Conservation (phyloP, 805 yeast genomes). For the Hanseniaspora mollemarum region DNA sequence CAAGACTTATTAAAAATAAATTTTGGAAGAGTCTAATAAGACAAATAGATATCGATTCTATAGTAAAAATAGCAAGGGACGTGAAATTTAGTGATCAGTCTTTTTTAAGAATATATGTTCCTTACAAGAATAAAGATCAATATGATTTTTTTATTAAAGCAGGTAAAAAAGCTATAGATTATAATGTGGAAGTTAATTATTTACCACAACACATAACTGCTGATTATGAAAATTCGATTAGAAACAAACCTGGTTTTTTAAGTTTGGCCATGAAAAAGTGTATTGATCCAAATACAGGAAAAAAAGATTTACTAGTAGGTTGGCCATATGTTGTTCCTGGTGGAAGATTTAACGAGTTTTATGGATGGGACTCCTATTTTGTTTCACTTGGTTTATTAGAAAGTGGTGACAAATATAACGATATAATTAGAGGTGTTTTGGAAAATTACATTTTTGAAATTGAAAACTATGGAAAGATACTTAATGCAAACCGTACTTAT, state of each 20-base stretch:
- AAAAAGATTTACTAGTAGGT: conserved; percentile 40
- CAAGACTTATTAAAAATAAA: conserved; percentile 57
- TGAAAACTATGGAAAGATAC: conserved; percentile 76
- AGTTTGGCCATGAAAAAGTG: conserved; percentile 59
- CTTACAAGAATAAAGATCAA: conserved; percentile 57
- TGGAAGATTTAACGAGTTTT: conserved; percentile 89
- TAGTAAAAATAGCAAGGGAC: conserved; percentile 63
- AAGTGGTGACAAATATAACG: conserved; percentile 41
- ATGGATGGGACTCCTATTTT: conserved; percentile 98
- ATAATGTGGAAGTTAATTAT: conserved; percentile 59
- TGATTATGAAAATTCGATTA: conserved; percentile 62
- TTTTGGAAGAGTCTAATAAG: conserved; percentile 79
- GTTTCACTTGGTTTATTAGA: conserved; percentile 70
- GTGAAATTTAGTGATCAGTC: conserved; percentile 57
- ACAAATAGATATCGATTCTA: conserved; percentile 47
- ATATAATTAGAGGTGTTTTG: conserved; percentile 78
- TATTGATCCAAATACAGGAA: conserved; percentile 42
- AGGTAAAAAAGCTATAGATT: conserved; percentile 43
- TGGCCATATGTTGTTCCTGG: conserved; percentile 93
- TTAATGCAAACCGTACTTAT: conserved; percentile 88
- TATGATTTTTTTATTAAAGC: conserved; percentile 52
- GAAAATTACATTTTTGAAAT: conserved; percentile 87
- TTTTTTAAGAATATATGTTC: conserved; percentile 68
- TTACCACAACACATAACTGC: conserved; percentile 68
- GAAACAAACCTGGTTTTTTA: conserved; percentile 73